Base-by-base conservation (phyloP, 2,329 filamentous ascomycete species). In the Sporothrix dimorphospora region DNA sequence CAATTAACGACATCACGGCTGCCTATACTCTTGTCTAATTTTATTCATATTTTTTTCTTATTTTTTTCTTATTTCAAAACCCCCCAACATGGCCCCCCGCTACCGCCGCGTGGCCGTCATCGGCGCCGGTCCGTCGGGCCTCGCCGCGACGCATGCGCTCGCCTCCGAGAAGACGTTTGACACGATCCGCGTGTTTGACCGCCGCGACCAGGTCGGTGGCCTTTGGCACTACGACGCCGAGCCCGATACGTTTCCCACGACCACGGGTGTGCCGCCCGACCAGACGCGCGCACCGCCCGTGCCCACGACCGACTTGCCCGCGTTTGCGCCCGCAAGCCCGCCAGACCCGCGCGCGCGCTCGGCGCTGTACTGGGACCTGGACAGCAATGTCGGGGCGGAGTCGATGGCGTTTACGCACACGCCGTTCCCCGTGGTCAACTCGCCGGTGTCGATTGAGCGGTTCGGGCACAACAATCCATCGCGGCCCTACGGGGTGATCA, bases 381-480 rank as follows among this genome's bases (percentile, higher is more conserved):
- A 69, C 70, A 73, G 72, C 57, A 73, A 73, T 30, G 45, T 73
- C 5, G 69, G 53, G 2, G 69, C 69, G 11, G 30, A 59, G 2
- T n/a, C 53, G 11, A 72, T 72, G 71, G 47, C 71, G 1, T 72
- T 72, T 21, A 38, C 71, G 3, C 59, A 72, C 30, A 16, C 57
- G 21, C 71, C 71, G 2, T 70, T 72, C 34, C 68, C 59, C 7
- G 38, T 19, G 4, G 27, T 38, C 3, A 70, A 61, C 59, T 72
- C 68, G 42, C 21, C 71, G 1, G 27, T 47, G 3, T 66, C 67
- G 7, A 24, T 68, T 27, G 24, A 24, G 45, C 47, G 61, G 21
- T 38, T 55, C 75, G 90, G 89, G 0, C 75, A 81, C 0, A 81
- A 86, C n/a, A 89, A 88, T 0, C 90, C 89, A 0, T 91, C 91